Evolutionary conservation across 1,139 yeast species (phyloP).

Genomic region (Taphrina betulina): DNA sequence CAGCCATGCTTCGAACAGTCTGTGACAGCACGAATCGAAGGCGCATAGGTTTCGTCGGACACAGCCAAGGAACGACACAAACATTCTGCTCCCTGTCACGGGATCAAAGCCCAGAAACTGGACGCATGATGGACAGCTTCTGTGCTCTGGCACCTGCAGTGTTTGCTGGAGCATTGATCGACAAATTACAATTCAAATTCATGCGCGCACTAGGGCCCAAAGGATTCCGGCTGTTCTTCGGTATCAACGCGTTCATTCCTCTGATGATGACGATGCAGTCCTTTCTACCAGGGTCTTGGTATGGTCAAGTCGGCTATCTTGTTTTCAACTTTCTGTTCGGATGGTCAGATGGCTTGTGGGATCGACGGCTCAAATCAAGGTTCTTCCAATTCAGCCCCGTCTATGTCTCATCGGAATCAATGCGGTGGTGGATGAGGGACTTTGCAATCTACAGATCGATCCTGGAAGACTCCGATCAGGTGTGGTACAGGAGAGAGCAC

Average conservation of each 20-base stretch:
- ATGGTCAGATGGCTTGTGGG: constrained; percentile 84
- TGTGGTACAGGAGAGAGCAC: constrained; percentile 56
- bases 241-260: constrained; percentile 44
- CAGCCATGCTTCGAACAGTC: constrained; percentile 67
- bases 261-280: constrained; percentile 41
- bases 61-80: constrained; percentile 93
- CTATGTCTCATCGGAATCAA: constrained; percentile 70
- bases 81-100: constrained; percentile 59
- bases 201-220: constrained; percentile 35
- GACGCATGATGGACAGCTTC: constrained; percentile 59
- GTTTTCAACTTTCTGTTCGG: constrained; percentile 83
- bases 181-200: constrained; percentile 53
- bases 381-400: constrained; percentile 87
- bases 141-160: constrained; percentile 87
- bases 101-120: constrained; percentile 51
- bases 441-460: constrained; percentile 57
- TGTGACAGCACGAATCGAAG: constrained; percentile 48
- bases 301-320: constrained; percentile 64
- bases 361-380: constrained; percentile 60
- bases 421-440: constrained; percentile 79
- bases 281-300: constrained; percentile 44
- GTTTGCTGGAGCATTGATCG: constrained; percentile 72
- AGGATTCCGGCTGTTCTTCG: constrained; percentile 45
- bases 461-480: constrained; percentile 48
- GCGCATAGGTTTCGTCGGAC: constrained; percentile 64